Evolutionary conservation across 1,139 yeast genomes (phyloP).

Genomic region (Hyphopichia khmerensis): DNA sequence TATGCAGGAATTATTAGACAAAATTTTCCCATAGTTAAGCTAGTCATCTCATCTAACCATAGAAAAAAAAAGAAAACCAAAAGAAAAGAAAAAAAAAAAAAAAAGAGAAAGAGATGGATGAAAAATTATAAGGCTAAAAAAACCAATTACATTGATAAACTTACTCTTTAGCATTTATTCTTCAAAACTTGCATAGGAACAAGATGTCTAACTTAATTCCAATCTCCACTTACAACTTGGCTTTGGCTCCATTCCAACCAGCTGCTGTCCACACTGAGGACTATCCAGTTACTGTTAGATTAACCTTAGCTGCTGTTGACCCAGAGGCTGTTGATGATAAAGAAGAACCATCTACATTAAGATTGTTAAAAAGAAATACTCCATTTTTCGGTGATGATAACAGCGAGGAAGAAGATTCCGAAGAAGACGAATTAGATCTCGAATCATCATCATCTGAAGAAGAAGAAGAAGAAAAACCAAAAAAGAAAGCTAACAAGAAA

Average conservation of each 20-base stretch:
- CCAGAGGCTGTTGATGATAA: conserved; percentile 82
- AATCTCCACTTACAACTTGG: conserved; percentile 80
- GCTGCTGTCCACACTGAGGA: conserved; percentile 84
- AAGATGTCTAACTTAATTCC: conserved; percentile 73
- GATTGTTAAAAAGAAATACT: conserved; percentile 75
- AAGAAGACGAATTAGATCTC: conserved; percentile 53
- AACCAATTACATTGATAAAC: no score
- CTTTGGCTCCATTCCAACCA: conserved; percentile 82
- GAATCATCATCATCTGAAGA: conserved; percentile 52
- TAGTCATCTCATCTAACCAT: conserved; percentile 1
- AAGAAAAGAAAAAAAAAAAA: not conserved
- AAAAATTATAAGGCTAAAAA: no score
- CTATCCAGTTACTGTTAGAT: conserved; percentile 82
- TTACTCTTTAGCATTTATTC: not conserved
- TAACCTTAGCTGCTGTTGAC: conserved; percentile 95
- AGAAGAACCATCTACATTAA: conserved; percentile 81
- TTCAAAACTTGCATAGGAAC: not conserved
- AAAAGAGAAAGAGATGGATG: not conserved
- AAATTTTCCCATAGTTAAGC: not conserved
- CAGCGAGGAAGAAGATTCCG: conserved; percentile 30
- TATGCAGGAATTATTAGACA: not conserved
- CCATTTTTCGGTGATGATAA: conserved; percentile 47
- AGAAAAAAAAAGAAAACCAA: not conserved
- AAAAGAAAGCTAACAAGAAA: conserved; percentile 17
- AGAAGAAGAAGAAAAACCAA: conserved; percentile 42